phyloP scores from a whole-genome alignment of 352 stramenopile genomes.

The Nothophytophthora sp. region DNA sequence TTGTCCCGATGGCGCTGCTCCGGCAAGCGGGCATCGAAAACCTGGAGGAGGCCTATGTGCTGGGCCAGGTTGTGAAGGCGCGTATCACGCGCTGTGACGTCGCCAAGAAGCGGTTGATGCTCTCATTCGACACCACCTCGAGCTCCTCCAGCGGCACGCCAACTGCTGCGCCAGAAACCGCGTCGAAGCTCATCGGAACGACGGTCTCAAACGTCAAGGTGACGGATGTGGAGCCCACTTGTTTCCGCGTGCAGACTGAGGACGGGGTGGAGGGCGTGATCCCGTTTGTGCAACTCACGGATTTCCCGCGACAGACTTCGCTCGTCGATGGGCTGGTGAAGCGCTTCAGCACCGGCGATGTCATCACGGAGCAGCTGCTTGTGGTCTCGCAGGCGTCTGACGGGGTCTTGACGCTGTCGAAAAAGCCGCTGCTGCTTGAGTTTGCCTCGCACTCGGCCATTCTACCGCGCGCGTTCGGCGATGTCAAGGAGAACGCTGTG shows the following conservation, averaged over 20 bases:
- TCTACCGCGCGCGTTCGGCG: conserved; percentile 57
- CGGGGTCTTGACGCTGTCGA: conserved; percentile 71
- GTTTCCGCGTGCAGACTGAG: conserved; percentile 75
- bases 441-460: conserved; percentile 33
- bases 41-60: conserved; percentile 81
- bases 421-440: conserved; percentile 80
- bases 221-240: conserved; percentile 59
- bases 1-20: conserved; percentile 88
- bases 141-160: conserved; percentile 13
- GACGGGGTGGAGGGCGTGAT: conserved; percentile 76
- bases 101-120: conserved; percentile 82
- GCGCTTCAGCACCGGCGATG: conserved; percentile 45
- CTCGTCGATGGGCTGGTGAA: conserved; percentile 77
- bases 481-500: conserved; percentile 61
- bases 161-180: conserved; percentile 18
- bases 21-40: conserved; percentile 81
- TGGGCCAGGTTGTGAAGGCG: conserved; percentile 88
- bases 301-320: conserved; percentile 79
- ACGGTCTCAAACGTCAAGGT: conserved; percentile 69
- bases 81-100: conserved; percentile 76
- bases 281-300: conserved; percentile 82
- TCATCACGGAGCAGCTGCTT: conserved; percentile 57
- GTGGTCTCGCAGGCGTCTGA: conserved; percentile 76
- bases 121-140: conserved; percentile 76
- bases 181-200: conserved; percentile 45